Evolutionary conservation across 2,329 filamentous ascomycete species (phyloP).

Genomic region (Calonectria pauciramosa): DNA sequence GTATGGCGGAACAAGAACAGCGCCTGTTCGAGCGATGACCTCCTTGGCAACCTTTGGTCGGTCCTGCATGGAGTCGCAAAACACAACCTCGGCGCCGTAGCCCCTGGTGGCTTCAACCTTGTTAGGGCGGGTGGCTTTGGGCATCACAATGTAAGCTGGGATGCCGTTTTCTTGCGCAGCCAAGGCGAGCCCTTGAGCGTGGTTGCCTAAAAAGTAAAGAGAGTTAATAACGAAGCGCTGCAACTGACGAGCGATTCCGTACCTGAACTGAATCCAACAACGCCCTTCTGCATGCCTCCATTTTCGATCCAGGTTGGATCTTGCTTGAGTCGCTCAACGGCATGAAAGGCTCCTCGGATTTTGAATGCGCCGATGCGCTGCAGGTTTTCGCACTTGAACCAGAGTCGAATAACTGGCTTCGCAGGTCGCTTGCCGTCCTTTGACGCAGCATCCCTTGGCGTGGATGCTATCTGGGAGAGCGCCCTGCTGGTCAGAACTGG

Average conservation of each 20-base stretch:
- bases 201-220: slow-evolving; percentile 73
- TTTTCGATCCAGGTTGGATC: not conserved
- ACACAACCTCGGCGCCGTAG: slow-evolving; percentile 69
- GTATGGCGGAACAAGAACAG: slow-evolving; percentile 87
- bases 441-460: slow-evolving; percentile 68
- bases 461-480: slow-evolving; percentile 81
- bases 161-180: slow-evolving; percentile 83
- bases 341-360: slow-evolving; percentile 90
- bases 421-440: slow-evolving; percentile 71
- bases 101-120: slow-evolving; percentile 87
- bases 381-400: slow-evolving; percentile 96
- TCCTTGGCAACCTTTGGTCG: slow-evolving; percentile 83
- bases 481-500: slow-evolving; percentile 86
- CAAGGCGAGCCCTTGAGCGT: slow-evolving; percentile 91
- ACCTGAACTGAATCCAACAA: slow-evolving; percentile 51
- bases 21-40: slow-evolving; percentile 79
- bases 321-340: slow-evolving; percentile 72
- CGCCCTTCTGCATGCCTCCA: not conserved
- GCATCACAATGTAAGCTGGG: slow-evolving; percentile 93
- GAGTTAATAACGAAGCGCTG: slow-evolving; percentile 54
- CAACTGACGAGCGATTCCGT: slow-evolving; percentile 69
- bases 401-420: slow-evolving; percentile 75
- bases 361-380: slow-evolving; percentile 96
- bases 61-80: slow-evolving; percentile 82
- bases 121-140: slow-evolving; percentile 80